Base-by-base conservation (phyloP, 192 early-diverging fungal genomes). In the Mortierella antarctica region DNA sequence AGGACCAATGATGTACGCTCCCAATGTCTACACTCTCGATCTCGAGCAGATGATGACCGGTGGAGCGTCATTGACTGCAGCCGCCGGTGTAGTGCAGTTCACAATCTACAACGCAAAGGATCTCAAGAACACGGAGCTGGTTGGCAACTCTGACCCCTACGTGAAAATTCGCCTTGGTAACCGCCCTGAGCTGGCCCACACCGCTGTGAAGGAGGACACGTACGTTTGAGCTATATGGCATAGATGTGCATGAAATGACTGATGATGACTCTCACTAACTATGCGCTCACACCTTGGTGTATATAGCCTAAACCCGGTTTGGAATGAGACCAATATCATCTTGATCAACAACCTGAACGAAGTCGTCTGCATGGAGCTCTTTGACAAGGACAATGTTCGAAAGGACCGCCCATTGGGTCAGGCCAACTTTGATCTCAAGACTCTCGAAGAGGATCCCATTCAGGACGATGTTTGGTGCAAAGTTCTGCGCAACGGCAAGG, bases 121-220 rank as follows among this genome's bases (percentile, higher is more conserved):
- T 9, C 82, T 99, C 62, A 93, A 91, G 81, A 98, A 98, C 82
- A 83, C 87, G 31, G 98, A 98, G 78, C 83, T 94, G 17, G 90
- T 96, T 62, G 95, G 96, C 70, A 92, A 89, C 67, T 90, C 93
- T 20, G 98, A 99, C 80, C 98, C 98, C 31, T 97, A 95, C 72
- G 86, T 93, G 57, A 83, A 79, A 13, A 83, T 98, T 58, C 89
- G 86, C 11, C 83, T 96, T 64, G 93, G 90, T 58, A 92, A 92
- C 57, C 89, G 90, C 13, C 87, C 88, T 61, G 88, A 85, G 42
- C 62, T 93, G 5, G 89, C 75, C 14, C 69, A 86, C 10, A 95
- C 96, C 0, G 88, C 86, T 41, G 78, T 82, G 6, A 89, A 95
- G 56, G 82, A 90, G 40, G 93, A 96, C 80, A 94, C 88, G 47